Base-by-base conservation (phyloP, 1,284 basidiomycete species). In the Uromyces viciae-fabae region DNA sequence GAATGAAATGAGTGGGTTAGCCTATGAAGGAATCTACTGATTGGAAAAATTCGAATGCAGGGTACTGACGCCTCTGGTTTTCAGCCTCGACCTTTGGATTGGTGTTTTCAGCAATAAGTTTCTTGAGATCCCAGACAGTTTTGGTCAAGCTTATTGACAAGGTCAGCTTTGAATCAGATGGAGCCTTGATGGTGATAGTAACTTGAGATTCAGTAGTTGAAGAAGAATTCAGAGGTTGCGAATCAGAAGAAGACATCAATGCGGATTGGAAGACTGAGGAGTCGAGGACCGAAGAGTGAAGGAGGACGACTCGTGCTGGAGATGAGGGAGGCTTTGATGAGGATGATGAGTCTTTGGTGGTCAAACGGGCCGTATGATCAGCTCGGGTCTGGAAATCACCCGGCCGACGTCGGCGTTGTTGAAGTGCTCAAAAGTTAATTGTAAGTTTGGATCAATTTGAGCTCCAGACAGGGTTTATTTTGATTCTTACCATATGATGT, bases 81-180 rank as follows among this genome's bases (percentile, higher is more conserved):
- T 91, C 90, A 42, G 75, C 66, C 54, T 74, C 69, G 9, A 74
- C 81, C 40, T 49, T 58, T 14, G 77, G 93, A 84, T 94, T 91
- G 11, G 91, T 91, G 88, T 93, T 91, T 64, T 88, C 90, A 4
- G 93, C 91, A 86, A 96, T 93, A 43, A 91, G 91, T 83, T 91
- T 89, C 88, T 96, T 95, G 84, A 96, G 90, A 82, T 96, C 93
- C 66, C 89, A 87, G 52, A 95, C 93, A 0, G 91, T 92, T 88
- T 82, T 82, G 3, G 56, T 90, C 11, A 90, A 89, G 58, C 88
- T 87, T 84, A 95, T 94, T 28, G 90, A 88, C 83, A 96, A 92
- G 84, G 93, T 90, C 38, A 96, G 90, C 88, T 95, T 95, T 76
- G 82, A 74, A 74, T 85, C 85, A 28, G 73, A 71, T 17, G 84